These are phyloP conservation scores for Neurospora sublineolata DNA, from an alignment of 495 filamentous ascomycete genomes.

Conservation along the genomic window DNA sequence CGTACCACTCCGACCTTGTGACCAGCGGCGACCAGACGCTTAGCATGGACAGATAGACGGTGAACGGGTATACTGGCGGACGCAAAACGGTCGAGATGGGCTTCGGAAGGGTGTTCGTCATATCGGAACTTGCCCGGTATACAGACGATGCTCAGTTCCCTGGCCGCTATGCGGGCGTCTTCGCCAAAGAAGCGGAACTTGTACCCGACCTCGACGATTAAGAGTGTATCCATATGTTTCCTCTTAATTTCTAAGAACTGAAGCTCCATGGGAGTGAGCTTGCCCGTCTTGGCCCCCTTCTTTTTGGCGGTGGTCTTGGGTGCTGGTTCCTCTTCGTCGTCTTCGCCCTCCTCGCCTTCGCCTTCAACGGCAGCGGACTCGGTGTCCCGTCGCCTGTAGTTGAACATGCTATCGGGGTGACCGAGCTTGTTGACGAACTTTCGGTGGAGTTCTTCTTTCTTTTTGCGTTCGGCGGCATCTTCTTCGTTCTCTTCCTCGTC, in stretches of 20 bases:
- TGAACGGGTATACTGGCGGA: slow-evolving; percentile 94
- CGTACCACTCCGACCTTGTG: slow-evolving; percentile 94
- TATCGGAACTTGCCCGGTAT: slow-evolving; percentile 92
- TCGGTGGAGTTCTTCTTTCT: slow-evolving; percentile 63
- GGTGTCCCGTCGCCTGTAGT: slow-evolving; percentile 47
- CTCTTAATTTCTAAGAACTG: slow-evolving; percentile 90
- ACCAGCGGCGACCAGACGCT: slow-evolving; percentile 80
- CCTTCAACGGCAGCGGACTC: slow-evolving; percentile 38
- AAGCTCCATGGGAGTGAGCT: slow-evolving; percentile 89
- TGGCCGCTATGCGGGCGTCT: slow-evolving; percentile 81
- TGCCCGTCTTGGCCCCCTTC: slow-evolving; percentile 63
- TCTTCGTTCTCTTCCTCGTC: slow-evolving; percentile 37
- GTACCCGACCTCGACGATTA: slow-evolving; percentile 92
- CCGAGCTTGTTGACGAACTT: slow-evolving; percentile 88
- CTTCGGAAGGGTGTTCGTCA: slow-evolving; percentile 92
- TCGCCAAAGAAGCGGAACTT: slow-evolving; percentile 99
- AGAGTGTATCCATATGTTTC: slow-evolving; percentile 76
- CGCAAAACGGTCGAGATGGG: slow-evolving; percentile 84
- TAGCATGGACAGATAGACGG: slow-evolving; percentile 86
- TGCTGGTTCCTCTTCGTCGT: slow-evolving; percentile 38
- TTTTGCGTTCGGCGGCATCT: slow-evolving; percentile 29
- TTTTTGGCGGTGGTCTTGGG: slow-evolving; percentile 40
- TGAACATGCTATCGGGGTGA: slow-evolving; percentile 64
- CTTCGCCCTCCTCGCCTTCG: slow-evolving; percentile 32
- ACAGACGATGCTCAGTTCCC: slow-evolving; percentile 88